phyloP scores from a whole-genome alignment of 192 early-diverging fungal species.

The Coemansia sp. region DNA sequence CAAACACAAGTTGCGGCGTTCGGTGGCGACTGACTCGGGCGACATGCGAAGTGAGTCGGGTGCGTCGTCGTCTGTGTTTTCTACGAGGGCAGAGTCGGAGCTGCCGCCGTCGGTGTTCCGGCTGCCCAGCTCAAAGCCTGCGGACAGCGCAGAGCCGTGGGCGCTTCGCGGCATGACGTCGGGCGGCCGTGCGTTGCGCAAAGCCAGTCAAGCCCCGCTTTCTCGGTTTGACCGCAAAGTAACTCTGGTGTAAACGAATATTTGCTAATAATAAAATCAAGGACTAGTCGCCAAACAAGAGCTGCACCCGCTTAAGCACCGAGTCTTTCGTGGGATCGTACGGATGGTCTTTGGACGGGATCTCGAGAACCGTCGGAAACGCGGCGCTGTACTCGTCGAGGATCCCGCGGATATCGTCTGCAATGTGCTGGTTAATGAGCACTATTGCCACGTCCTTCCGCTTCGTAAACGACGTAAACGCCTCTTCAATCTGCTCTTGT shows the following conservation, averaged over 20 bases:
- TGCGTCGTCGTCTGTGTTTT: constrained; percentile 20
- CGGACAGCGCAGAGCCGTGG: constrained; percentile 13
- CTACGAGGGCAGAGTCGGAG: constrained; percentile 1
- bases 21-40: neutral
- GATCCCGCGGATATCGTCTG: constrained; percentile 85
- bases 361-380: constrained; percentile 97
- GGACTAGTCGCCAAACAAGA: constrained; percentile 73
- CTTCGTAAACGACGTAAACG: constrained; percentile 85
- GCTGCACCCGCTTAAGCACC: constrained; percentile 78
- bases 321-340: constrained; percentile 90
- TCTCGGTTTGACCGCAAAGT: constrained; percentile 40
- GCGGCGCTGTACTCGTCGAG: constrained; percentile 88
- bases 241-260: constrained; percentile 5
- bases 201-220: constrained; percentile 28
- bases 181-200: constrained; percentile 35
- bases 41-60: neutral
- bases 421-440: constrained; percentile 96
- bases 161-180: constrained; percentile 34
- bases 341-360: constrained; percentile 98
- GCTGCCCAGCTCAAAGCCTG: constrained; percentile 15
- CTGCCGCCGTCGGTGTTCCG: constrained; percentile 43
- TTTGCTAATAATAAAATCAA: constrained; percentile 2
- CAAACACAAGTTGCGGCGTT: no score
- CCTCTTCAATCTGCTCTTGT: constrained; percentile 65
- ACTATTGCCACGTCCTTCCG: constrained; percentile 98